These are phyloP conservation scores for Cyclotella kingstonii DNA, from an alignment of 108 stramenopile species.

Conservation along the genomic window DNA sequence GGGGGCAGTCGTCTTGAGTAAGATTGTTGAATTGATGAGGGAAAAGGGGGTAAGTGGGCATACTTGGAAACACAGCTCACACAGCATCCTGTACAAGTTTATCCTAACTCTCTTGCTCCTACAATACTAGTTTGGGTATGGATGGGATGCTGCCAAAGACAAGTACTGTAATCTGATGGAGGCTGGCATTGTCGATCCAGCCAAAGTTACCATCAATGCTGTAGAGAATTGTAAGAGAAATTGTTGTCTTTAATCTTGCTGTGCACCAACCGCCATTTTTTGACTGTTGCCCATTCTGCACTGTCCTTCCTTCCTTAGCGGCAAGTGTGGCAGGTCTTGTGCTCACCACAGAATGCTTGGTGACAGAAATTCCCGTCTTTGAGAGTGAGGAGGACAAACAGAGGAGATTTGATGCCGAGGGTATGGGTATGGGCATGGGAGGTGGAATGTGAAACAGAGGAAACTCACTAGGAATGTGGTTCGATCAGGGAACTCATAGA, in stretches of 20 bases:
- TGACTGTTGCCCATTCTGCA: too few relatives aligned
- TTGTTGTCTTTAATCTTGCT: too few relatives aligned
- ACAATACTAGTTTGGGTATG: constrained; percentile 72
- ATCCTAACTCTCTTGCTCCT: not conserved
- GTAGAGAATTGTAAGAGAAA: constrained; percentile 96
- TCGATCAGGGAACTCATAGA: too few relatives aligned
- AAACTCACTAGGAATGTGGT: too few relatives aligned
- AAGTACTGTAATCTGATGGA: constrained; percentile 86
- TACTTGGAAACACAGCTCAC: not conserved
- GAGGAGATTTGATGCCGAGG: constrained; percentile 77
- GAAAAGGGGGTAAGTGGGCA: constrained; percentile 64
- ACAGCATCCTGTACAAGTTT: constrained; percentile 6
- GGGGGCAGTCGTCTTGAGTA: constrained; percentile 95
- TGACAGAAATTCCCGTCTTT: constrained; percentile 88
- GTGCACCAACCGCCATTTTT: too few relatives aligned
- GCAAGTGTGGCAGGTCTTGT: constrained; percentile 94
- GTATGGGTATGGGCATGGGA: constrained; percentile 83
- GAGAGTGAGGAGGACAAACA: constrained; percentile 77
- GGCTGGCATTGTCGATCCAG: constrained; percentile 92
- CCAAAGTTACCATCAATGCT: constrained; percentile 96
- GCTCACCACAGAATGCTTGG: constrained; percentile 94
- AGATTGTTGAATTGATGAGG: constrained; percentile 75
- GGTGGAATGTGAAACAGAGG: too few relatives aligned
- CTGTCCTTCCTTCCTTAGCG: too few relatives aligned
- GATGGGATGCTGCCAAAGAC: constrained; percentile 91